Evolutionary conservation across 2,329 filamentous ascomycete genomes (phyloP).

Genomic region (Curvularia sp.): DNA sequence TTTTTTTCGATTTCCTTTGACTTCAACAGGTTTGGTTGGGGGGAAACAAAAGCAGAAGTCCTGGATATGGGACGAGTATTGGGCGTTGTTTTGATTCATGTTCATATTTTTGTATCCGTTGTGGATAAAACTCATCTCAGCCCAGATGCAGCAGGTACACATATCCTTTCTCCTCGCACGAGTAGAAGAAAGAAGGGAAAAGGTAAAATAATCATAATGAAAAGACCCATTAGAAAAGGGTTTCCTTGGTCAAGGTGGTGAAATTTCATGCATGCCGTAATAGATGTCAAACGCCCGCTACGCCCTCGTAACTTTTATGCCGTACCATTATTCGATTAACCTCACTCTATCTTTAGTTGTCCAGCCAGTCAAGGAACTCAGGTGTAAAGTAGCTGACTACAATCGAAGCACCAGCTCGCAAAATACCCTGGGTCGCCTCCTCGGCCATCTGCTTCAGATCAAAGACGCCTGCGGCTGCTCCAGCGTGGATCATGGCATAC

Average conservation of each 20-base stretch:
- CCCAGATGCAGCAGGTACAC: too few species aligned
- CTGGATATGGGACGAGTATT: neutral
- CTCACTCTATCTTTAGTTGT: conserved; percentile 28
- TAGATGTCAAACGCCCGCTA: neutral
- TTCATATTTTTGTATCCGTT: neutral
- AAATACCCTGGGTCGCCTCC: conserved; percentile 90
- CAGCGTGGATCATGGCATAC: conserved; percentile 97
- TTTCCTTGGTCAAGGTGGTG: neutral
- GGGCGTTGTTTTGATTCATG: neutral
- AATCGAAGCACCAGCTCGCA: conserved; percentile 91
- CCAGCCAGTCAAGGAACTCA: conserved; percentile 70
- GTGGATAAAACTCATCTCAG: too few species aligned
- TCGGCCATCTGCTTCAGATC: conserved; percentile 94
- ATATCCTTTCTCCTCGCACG: too few species aligned
- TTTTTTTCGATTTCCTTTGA: too few species aligned
- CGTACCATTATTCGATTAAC: neutral
- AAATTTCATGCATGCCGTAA: neutral
- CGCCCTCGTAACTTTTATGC: neutral
- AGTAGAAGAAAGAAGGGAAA: too few species aligned
- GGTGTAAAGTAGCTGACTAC: conserved; percentile 95
- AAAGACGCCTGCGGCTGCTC: conserved; percentile 93
- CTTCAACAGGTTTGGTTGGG: too few species aligned
- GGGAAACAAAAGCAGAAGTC: too few species aligned
- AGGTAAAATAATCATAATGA: too few species aligned
- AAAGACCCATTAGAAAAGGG: neutral